Percentiles rank a stretch among this genome's conserved stretches.
These are phyloP conservation scores for Carpinus viminea DNA, from an alignment of 306 rosid species.

Conservation along the genomic window DNA sequence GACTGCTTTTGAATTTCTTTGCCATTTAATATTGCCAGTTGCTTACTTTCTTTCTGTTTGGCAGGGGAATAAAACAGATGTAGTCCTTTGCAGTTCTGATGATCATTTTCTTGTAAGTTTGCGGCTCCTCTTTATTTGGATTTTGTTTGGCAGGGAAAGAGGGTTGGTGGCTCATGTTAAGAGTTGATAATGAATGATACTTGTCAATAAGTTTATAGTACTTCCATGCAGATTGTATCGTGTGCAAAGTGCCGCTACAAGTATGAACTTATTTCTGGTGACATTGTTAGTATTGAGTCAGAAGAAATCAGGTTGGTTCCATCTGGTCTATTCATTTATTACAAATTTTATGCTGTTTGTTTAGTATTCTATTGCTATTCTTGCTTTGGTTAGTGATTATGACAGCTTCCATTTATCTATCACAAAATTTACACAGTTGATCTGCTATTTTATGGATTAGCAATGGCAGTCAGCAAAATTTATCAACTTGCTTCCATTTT, in stretches of 20 bases:
- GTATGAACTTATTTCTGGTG: conserved; percentile 86
- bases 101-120: no score
- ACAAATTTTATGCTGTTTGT: conserved; percentile 1
- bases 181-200: not conserved
- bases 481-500: not conserved
- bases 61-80: conserved; percentile 84
- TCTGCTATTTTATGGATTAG: not conserved
- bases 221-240: conserved; percentile 70
- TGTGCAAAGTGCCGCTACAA: conserved; percentile 95
- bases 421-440: not conserved
- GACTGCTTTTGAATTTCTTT: not conserved
- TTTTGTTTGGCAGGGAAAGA: no score
- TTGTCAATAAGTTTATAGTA: not conserved
- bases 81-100: conserved; percentile 64
- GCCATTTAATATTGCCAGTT: not conserved
- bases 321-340: conserved; percentile 11
- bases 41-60: conserved; percentile 21
- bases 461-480: not conserved
- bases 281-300: conserved; percentile 70
- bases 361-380: not conserved
- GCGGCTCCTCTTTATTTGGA: no score
- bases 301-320: conserved; percentile 92
- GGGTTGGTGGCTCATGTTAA: no score
- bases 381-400: not conserved
- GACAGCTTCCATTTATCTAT: not conserved